phyloP scores from a whole-genome alignment of 352 stramenopile species.

The Phytophthora macrochlamydospora region DNA sequence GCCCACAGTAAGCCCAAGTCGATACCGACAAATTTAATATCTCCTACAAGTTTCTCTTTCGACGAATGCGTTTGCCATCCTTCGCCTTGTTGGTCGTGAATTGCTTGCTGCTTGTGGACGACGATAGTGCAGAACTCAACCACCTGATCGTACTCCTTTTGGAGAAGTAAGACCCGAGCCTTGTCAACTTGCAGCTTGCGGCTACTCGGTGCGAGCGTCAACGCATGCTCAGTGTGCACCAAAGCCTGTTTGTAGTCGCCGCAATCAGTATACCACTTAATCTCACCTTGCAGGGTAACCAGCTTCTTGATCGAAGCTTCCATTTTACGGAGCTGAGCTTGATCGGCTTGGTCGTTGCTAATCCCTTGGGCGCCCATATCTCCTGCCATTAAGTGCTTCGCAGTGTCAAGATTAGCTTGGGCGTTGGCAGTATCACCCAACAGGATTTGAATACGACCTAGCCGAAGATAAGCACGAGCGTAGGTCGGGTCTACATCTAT shows the following conservation, averaged over 20 bases:
- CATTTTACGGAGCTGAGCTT: constrained; percentile 55
- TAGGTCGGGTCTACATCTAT: constrained; percentile 75
- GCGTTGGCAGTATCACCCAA: constrained; percentile 61
- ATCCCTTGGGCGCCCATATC: constrained; percentile 11
- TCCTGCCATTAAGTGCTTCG: constrained; percentile 46
- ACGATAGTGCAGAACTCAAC: constrained; percentile 54
- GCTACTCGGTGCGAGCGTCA: constrained; percentile 55
- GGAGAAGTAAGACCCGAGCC: constrained; percentile 57
- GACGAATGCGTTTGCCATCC: constrained; percentile 7
- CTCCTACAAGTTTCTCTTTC: constrained; percentile 33
- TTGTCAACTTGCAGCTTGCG: constrained; percentile 72
- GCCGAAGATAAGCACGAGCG: constrained; percentile 71
- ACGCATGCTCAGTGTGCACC: constrained; percentile 48
- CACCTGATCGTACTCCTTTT: constrained; percentile 64
- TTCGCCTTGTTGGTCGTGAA: constrained; percentile 6
- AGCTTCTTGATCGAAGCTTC: constrained; percentile 58
- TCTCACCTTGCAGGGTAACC: constrained; percentile 46
- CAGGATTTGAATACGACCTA: constrained; percentile 73
- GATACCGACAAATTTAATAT: constrained; percentile 60
- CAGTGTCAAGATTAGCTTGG: constrained; percentile 53
- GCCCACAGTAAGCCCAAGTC: constrained; percentile 67
- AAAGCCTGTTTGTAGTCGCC: constrained; percentile 56
- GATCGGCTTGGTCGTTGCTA: constrained; percentile 43
- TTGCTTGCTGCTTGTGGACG: constrained; percentile 55
- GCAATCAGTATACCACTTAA: constrained; percentile 63